Conservation (phyloP, 139 green algal species). For the Trebouxia sp. region DNA sequence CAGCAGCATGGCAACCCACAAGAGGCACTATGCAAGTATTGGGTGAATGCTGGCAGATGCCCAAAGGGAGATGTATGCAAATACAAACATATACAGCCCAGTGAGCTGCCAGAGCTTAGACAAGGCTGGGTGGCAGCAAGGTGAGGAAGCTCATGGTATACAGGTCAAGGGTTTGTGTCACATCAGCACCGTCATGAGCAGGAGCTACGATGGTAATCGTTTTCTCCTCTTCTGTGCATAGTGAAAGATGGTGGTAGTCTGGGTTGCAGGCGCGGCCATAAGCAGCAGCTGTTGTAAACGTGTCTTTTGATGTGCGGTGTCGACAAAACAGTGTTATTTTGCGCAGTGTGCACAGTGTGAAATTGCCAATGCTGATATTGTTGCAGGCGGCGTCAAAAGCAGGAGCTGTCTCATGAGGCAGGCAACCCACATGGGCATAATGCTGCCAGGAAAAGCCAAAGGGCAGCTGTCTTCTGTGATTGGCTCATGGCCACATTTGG, state of each 20-base stretch:
- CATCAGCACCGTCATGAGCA: too few relatives aligned
- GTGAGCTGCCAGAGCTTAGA: constrained; percentile 9
- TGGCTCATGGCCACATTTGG: constrained; percentile 28
- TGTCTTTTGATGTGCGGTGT: too few relatives aligned
- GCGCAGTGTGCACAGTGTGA: too few relatives aligned
- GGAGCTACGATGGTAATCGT: too few relatives aligned
- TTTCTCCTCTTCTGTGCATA: too few relatives aligned
- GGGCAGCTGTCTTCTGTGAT: constrained; percentile 10
- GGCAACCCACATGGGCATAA: constrained; percentile 16
- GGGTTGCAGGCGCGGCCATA: too few relatives aligned
- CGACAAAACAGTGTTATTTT: too few relatives aligned
- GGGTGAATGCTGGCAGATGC: constrained; percentile 4
- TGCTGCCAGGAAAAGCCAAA: constrained; percentile 8
- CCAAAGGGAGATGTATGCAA: neutral
- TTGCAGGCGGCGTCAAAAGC: constrained; percentile 7
- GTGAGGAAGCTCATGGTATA: neutral
- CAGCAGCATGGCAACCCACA: neutral
- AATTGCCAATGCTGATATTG: neutral
- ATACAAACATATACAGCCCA: neutral
- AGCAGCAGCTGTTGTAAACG: too few relatives aligned
- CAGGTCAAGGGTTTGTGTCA: too few relatives aligned
- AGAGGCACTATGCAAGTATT: constrained; percentile 3
- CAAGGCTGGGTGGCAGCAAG: constrained; percentile 8
- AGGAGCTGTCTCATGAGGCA: neutral
- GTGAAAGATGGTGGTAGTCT: too few relatives aligned